Evolutionary conservation across 306 rosid genomes (phyloP).

Genomic region (Casuarina glauca): DNA sequence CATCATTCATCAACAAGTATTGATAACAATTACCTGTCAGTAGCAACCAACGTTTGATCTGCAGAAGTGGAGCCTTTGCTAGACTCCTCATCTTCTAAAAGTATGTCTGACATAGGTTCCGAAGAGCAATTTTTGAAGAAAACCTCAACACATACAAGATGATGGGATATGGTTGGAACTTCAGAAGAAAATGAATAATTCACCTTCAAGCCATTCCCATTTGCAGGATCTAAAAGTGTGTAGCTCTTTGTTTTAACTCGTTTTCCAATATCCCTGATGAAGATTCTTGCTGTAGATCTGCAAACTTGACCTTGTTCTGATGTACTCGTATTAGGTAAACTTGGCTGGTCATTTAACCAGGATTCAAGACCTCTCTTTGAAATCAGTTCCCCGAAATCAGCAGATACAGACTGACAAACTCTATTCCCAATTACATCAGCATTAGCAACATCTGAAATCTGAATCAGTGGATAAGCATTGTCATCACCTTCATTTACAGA

Average conservation of each 20-base stretch:
- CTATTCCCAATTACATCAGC: constrained; percentile 42
- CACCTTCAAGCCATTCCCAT: constrained; percentile 88
- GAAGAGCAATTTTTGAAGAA: constrained; percentile 74
- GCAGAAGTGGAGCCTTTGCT: constrained; percentile 49
- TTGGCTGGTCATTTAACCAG: constrained; percentile 86
- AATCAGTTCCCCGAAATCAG: constrained; percentile 65
- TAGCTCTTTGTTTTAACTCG: constrained; percentile 69
- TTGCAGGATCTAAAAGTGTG: constrained; percentile 70
- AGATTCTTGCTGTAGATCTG: constrained; percentile 85
- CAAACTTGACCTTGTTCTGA: constrained; percentile 43
- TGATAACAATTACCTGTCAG: constrained; percentile 58
- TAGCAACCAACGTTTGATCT: constrained; percentile 36
- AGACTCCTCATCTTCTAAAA: constrained; percentile 62
- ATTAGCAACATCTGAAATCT: constrained; percentile 65
- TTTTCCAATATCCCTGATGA: constrained; percentile 64
- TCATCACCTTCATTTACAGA: constrained; percentile 46
- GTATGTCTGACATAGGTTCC: constrained; percentile 66
- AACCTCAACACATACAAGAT: constrained; percentile 70
- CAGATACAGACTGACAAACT: constrained; percentile 50
- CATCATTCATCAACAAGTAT: constrained; percentile 17
- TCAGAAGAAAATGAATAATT: constrained; percentile 83
- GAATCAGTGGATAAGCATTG: constrained; percentile 61
- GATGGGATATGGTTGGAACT: constrained; percentile 67
- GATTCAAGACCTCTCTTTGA: constrained; percentile 81
- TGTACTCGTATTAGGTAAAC: constrained; percentile 48